Evolutionary conservation across 108 stramenopile species (phyloP).

Genomic region (Cyclotella cryptica): DNA sequence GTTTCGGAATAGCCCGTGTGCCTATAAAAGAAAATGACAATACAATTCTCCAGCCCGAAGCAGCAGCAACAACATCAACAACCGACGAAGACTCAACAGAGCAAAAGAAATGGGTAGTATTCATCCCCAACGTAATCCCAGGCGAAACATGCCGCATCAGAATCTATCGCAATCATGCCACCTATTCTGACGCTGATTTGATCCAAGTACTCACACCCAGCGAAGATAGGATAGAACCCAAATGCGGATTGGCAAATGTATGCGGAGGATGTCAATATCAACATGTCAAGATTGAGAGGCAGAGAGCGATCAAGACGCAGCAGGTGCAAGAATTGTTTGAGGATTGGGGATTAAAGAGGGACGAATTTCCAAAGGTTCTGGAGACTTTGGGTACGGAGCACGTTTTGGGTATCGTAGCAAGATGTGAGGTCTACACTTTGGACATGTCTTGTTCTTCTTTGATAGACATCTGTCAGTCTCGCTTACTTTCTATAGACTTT

Average conservation of each 20-base stretch:
- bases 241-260: conserved; percentile 75
- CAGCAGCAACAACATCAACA: conserved; percentile 16
- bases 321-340: conserved; percentile 86
- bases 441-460: neutral
- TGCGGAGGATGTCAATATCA: conserved; percentile 99
- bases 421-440: conserved; percentile 41
- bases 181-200: conserved; percentile 92
- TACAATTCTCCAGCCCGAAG: neutral
- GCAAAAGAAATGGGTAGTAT: conserved; percentile 84
- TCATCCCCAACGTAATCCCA: conserved; percentile 91
- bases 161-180: conserved; percentile 87
- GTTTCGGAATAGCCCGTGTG: conserved; percentile 75
- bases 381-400: conserved; percentile 90
- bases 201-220: conserved; percentile 80
- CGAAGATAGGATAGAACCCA: conserved; percentile 81
- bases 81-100: conserved; percentile 1
- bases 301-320: conserved; percentile 92
- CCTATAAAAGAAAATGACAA: conserved; percentile 19
- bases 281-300: conserved; percentile 87
- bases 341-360: conserved; percentile 69
- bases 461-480: neutral
- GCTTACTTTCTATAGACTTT: neutral
- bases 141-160: conserved; percentile 84
- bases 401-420: conserved; percentile 92
- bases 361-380: conserved; percentile 50